Conservation (phyloP, 352 stramenopile genomes). For the Phytopythium montanum region DNA sequence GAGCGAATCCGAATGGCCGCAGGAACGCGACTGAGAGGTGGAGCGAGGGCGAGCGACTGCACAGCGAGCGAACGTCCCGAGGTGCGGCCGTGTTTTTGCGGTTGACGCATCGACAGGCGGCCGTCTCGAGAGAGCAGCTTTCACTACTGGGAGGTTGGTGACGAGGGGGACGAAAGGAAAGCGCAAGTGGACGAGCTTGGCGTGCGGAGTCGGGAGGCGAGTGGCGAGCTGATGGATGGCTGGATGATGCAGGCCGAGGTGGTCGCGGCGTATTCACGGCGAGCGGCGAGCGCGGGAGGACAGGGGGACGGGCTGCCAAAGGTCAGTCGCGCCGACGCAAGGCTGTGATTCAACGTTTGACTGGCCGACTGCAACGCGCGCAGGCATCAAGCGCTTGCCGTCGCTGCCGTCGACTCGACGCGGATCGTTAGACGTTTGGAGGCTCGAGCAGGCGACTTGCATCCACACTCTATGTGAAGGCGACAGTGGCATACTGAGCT, state of each 20-base stretch:
- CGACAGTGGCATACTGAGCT: background rate
- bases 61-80: too few relatives aligned
- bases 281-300: background rate
- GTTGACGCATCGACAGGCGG: background rate
- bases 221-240: background rate
- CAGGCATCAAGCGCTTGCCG: conserved; percentile 1
- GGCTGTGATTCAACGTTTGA: background rate
- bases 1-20: background rate
- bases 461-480: background rate
- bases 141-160: too few relatives aligned
- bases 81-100: conserved; percentile 3
- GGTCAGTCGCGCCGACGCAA: background rate
- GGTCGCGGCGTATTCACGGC: conserved; percentile 1
- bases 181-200: background rate
- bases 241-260: conserved; percentile 1
- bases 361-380: too few relatives aligned
- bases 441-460: too few relatives aligned
- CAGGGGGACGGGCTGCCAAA: background rate
- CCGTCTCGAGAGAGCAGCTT: too few relatives aligned
- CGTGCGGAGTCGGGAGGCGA: too few relatives aligned
- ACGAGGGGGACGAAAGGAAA: background rate
- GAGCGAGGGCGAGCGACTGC: background rate
- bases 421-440: too few relatives aligned
- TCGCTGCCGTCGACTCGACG: too few relatives aligned
- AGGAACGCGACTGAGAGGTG: background rate